Base-by-base conservation (phyloP, 345 rosid genomes). In the Fremontodendron californicum region DNA sequence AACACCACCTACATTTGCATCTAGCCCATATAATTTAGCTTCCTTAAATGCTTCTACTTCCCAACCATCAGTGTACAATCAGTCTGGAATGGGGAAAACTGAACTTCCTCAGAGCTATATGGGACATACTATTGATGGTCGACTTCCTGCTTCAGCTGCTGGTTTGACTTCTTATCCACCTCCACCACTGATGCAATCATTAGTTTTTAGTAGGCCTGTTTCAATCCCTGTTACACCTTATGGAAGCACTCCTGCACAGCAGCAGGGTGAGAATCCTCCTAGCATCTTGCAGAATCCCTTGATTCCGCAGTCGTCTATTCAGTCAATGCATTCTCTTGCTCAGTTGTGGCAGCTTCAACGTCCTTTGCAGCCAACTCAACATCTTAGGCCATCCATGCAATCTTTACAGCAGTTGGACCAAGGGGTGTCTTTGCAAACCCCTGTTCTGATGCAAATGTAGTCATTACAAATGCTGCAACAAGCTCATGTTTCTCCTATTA, bases 301-400 rank as follows among this genome's bases (percentile, higher is more conserved):
- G 19, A 69, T 89, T 16, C 84, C 86, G 76, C 90, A 84, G 79
- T 78, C 90, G n/a, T 80, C 85, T 45, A 58, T 81, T 77, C 94
- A 89, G 86, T 78, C 94, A 70, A 85, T 86, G 77, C 92, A 87
- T 80, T 70, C 82, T 67, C 85, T 81, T 15, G 66, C 83, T 57
- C 99, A 93, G 85, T 75, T 92, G 81, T 92, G 91, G 86, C 90
- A 87, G 82, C 84, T 92, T 57, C 98, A 89, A 81, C 91, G 93
- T 40, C 92, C 92, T 74, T 86, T 91, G 79, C 99, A 90, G 82
- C 94, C 92, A 69, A 90, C 94, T 75, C 99, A 90, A 78, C 98
- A 91, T 83, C 83, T 85, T 67, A 89, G 97, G 88, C 92, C 92
- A 31, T 88, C 87, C 23, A 19, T 83, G 54, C 96, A 91, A 83